Percentiles rank a stretch among this genome's conserved stretches.
Conservation (phyloP, 768 basidiomycete genomes). For the Mycena galopus region DNA sequence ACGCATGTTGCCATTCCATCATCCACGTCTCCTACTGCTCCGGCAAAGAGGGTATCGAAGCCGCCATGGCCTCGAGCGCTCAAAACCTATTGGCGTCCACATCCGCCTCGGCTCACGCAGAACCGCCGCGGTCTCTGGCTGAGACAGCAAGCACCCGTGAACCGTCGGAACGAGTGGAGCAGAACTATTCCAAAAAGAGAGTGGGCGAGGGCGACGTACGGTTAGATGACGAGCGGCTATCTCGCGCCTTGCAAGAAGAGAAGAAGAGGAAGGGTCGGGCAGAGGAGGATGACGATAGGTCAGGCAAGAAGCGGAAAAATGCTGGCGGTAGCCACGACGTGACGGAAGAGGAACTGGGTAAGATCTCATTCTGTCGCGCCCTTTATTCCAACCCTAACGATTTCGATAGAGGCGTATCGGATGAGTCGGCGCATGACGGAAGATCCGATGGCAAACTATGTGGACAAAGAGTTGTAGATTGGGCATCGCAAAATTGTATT, state of each 20-base stretch:
- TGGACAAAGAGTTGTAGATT: constrained; percentile 63
- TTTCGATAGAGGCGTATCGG: constrained; percentile 87
- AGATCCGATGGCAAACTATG: constrained; percentile 95
- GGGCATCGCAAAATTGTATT: constrained; percentile 30
- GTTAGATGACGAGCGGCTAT: constrained; percentile 77
- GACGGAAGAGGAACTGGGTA: constrained; percentile 89
- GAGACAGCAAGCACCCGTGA: constrained; percentile 27
- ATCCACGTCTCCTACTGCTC: constrained; percentile 93
- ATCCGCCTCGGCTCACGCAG: constrained; percentile 45
- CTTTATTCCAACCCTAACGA: constrained; percentile 10
- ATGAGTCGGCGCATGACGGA: constrained; percentile 81
- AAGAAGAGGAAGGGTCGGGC: constrained; percentile 80
- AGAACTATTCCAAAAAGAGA: constrained; percentile 83
- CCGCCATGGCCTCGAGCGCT: constrained; percentile 81
- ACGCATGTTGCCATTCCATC: constrained; percentile 91
- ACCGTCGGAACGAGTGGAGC: constrained; percentile 60
- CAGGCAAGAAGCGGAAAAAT: constrained; percentile 72
- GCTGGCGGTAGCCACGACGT: constrained; percentile 78
- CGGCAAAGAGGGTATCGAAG: constrained; percentile 86
- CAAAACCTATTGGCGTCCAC: constrained; percentile 70
- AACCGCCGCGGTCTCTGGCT: constrained; percentile 26
- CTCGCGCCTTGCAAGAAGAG: constrained; percentile 81
- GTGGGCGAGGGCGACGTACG: constrained; percentile 86
- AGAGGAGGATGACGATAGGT: constrained; percentile 68
- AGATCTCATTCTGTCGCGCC: constrained; percentile 39